Evolutionary conservation across 2,329 filamentous ascomycete species (phyloP).

Genomic region (Bertia moriformis): DNA sequence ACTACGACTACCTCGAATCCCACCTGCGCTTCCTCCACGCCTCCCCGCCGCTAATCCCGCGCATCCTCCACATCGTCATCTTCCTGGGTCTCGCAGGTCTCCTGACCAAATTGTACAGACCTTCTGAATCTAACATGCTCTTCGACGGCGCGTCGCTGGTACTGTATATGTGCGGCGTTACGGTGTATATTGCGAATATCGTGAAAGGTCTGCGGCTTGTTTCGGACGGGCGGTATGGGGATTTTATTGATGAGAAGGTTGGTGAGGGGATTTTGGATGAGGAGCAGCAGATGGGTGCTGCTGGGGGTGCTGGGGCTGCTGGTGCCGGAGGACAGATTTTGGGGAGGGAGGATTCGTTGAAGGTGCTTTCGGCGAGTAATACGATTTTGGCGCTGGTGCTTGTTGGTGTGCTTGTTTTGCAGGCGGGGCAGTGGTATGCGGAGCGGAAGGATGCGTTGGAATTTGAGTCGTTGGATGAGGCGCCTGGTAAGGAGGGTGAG

Average conservation of each 20-base stretch:
- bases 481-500: constrained; percentile 19
- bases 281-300: too few relatives aligned
- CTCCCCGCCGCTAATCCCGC: constrained; percentile 78
- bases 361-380: constrained; percentile 85
- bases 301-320: too few relatives aligned
- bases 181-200: constrained; percentile 91
- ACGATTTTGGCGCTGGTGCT: constrained; percentile 88
- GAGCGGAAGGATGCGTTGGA: constrained; percentile 85
- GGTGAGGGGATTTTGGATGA: too few relatives aligned
- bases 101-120: constrained; percentile 86
- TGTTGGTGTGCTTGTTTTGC: constrained; percentile 78
- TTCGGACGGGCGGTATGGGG: neutral
- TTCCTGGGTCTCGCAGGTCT: constrained; percentile 76
- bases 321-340: too few relatives aligned
- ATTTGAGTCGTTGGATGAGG: constrained; percentile 46
- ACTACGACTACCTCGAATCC: constrained; percentile 73
- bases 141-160: constrained; percentile 77
- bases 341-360: constrained; percentile 73
- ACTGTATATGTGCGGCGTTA: constrained; percentile 72
- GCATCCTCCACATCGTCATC: constrained; percentile 88
- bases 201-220: constrained; percentile 78
- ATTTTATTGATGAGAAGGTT: neutral
- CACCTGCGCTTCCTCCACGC: constrained; percentile 86
- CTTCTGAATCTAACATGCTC: constrained; percentile 84
- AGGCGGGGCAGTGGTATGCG: constrained; percentile 97